Conservation (phyloP, 768 basidiomycete genomes). For the Suillus occidentalis region DNA sequence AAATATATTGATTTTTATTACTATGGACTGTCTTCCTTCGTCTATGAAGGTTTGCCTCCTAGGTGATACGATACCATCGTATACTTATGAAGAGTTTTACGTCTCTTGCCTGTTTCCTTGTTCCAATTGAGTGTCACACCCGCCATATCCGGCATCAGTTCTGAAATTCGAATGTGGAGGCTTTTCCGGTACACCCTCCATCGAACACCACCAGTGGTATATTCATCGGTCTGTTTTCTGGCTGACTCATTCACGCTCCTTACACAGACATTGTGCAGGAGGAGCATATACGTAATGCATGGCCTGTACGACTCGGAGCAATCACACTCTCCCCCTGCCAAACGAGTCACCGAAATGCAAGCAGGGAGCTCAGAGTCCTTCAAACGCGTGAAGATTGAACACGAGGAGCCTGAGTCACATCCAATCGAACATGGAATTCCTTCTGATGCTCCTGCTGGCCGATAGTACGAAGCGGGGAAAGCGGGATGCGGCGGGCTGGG, state of each 20-base stretch:
- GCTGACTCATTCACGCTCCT: not conserved
- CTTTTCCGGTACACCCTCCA: slow-evolving; percentile 3
- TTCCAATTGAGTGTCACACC: not conserved
- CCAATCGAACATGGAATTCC: not conserved
- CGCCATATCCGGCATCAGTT: not conserved
- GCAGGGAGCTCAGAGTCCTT: slow-evolving; percentile 1
- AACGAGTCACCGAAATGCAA: slow-evolving; percentile 10
- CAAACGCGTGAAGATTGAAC: slow-evolving; percentile 18
- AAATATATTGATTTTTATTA: not conserved
- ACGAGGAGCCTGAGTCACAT: not conserved
- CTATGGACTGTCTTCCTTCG: not conserved
- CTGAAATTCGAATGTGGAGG: slow-evolving; percentile 11
- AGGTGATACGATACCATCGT: not conserved
- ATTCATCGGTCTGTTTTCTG: not conserved
- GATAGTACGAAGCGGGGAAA: slow-evolving; percentile 11
- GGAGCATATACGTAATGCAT: slow-evolving; percentile 6
- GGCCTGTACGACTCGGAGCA: slow-evolving; percentile 5
- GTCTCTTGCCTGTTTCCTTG: not conserved
- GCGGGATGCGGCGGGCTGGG: slow-evolving; percentile 31
- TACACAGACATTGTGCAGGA: not conserved
- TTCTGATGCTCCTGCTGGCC: slow-evolving; percentile 1
- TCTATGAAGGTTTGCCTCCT: not conserved
- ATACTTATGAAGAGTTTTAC: not conserved
- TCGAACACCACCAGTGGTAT: slow-evolving; percentile 5
- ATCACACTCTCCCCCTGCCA: slow-evolving; percentile 10